Evolutionary conservation across 805 yeast genomes (phyloP).

Genomic region (Teunomyces stri): DNA sequence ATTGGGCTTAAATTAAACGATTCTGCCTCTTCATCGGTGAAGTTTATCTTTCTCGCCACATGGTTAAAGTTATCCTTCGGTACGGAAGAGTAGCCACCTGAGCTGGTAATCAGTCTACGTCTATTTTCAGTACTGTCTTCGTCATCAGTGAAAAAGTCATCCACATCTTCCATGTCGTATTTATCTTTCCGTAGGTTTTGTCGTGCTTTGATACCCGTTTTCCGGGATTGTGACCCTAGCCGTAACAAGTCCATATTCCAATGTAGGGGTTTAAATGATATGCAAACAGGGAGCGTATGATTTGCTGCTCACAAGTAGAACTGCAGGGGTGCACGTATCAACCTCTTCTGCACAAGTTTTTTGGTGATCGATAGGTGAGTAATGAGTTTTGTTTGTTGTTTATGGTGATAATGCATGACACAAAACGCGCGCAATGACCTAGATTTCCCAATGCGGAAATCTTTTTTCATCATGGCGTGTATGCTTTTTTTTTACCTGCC

Average conservation of each 20-base stretch:
- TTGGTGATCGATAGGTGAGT: neutral
- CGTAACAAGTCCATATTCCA: slow-evolving; percentile 37
- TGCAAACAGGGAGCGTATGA: neutral
- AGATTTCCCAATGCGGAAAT: slow-evolving; percentile 9
- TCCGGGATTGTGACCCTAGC: slow-evolving; percentile 63
- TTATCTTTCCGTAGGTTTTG: slow-evolving; percentile 50
- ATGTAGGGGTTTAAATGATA: neutral
- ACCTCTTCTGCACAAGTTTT: neutral
- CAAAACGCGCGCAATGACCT: slow-evolving; percentile 8
- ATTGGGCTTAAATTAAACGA: slow-evolving; percentile 31
- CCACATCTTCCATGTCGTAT: slow-evolving; percentile 65
- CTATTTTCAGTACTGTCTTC: slow-evolving; percentile 20
- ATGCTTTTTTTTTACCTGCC: neutral
- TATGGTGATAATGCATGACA: slow-evolving; percentile 4
- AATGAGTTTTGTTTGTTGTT: slow-evolving; percentile 1
- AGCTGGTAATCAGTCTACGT: slow-evolving; percentile 6
- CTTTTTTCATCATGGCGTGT: neutral
- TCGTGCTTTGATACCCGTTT: slow-evolving; percentile 56
- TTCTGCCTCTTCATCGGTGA: slow-evolving; percentile 30
- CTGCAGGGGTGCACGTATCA: neutral
- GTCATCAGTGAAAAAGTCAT: slow-evolving; percentile 64
- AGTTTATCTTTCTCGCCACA: slow-evolving; percentile 35
- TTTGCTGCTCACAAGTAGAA: neutral
- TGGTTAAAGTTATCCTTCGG: slow-evolving; percentile 19
- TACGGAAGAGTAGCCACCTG: slow-evolving; percentile 5